Percentiles rank a stretch among this genome's conserved stretches.
Conservation (phyloP, 225 moss, liverwort and hornwort species). For the Pleurozium schreberi region DNA sequence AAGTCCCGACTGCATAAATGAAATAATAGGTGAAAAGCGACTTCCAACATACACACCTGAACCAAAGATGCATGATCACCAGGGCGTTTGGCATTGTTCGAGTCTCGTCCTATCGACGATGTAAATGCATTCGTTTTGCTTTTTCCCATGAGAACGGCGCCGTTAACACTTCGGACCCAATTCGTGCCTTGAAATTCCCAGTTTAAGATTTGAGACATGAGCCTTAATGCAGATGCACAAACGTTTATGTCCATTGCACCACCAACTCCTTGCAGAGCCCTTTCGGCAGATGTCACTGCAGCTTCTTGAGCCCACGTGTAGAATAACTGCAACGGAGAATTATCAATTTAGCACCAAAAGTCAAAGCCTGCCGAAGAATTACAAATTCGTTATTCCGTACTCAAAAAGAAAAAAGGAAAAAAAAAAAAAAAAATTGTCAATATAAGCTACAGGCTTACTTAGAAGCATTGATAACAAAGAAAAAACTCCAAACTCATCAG, state of each 20-base stretch:
- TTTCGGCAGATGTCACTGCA: constrained; percentile 82
- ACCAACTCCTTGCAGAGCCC: constrained; percentile 72
- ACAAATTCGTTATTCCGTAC: neutral
- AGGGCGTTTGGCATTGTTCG: constrained; percentile 47
- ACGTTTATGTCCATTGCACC: constrained; percentile 70
- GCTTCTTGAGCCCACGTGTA: constrained; percentile 97
- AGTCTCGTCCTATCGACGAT: constrained; percentile 74
- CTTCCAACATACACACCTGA: constrained; percentile 51
- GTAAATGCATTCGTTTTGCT: constrained; percentile 84
- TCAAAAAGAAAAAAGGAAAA: neutral
- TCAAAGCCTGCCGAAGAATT: neutral
- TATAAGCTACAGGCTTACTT: neutral
- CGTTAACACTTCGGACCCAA: constrained; percentile 75
- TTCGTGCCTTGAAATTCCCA: constrained; percentile 96
- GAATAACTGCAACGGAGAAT: constrained; percentile 57
- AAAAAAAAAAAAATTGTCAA: neutral
- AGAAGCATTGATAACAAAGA: neutral
- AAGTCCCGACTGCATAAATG: neutral
- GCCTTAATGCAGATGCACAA: constrained; percentile 84
- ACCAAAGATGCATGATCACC: constrained; percentile 83
- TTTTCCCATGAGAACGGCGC: constrained; percentile 71
- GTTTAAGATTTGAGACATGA: constrained; percentile 92
- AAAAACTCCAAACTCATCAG: neutral
- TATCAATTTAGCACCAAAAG: neutral
- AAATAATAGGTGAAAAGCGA: neutral